Percentiles rank a stretch among this genome's conserved stretches.
phyloP scores from a whole-genome alignment of 345 rosid genomes.

The Brassica carinata region DNA sequence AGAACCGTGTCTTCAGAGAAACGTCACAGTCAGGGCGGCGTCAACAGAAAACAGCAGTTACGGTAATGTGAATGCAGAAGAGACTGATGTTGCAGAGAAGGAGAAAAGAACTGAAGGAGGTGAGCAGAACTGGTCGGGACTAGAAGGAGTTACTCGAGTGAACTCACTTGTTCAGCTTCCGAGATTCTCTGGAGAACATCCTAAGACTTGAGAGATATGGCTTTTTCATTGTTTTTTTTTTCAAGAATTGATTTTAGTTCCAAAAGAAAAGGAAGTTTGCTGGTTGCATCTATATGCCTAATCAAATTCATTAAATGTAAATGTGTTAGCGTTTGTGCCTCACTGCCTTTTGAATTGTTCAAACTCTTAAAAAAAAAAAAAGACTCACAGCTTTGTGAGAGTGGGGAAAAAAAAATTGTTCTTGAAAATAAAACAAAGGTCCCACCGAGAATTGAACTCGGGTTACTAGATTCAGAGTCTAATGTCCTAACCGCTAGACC shows the following conservation, averaged over 20 bases:
- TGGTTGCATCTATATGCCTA: constrained; percentile 9
- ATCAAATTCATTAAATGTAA: constrained; percentile 18
- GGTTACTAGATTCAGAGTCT: constrained; percentile 98
- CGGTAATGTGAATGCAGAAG: constrained; percentile 44
- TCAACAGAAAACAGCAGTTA: constrained; percentile 50
- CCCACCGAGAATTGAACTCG: constrained; percentile 98
- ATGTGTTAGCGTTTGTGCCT: constrained; percentile 10
- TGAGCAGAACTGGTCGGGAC: constrained; percentile 88
- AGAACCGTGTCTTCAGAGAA: constrained; percentile 88
- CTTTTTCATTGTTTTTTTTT: constrained; percentile 2
- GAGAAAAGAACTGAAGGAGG: constrained; percentile 54
- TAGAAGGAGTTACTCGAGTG: constrained; percentile 96
- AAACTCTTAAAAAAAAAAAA: background rate
- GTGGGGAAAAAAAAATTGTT: background rate
- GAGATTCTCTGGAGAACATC: constrained; percentile 71
- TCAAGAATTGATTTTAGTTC: constrained; percentile 33
- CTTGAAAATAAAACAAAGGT: constrained; percentile 39
- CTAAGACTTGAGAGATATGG: constrained; percentile 36
- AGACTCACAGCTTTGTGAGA: background rate
- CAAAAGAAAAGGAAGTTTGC: constrained; percentile 13
- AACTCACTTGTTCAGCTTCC: constrained; percentile 99
- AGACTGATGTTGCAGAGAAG: constrained; percentile 35
- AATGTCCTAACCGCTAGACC: constrained; percentile 92
- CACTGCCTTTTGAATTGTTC: background rate
- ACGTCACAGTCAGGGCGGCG: constrained; percentile 81